Percentiles rank a stretch among this genome's conserved stretches.
Evolutionary conservation across 371 early-diverging fungal genomes (phyloP).

Genomic region (Chytridium lagenaria): DNA sequence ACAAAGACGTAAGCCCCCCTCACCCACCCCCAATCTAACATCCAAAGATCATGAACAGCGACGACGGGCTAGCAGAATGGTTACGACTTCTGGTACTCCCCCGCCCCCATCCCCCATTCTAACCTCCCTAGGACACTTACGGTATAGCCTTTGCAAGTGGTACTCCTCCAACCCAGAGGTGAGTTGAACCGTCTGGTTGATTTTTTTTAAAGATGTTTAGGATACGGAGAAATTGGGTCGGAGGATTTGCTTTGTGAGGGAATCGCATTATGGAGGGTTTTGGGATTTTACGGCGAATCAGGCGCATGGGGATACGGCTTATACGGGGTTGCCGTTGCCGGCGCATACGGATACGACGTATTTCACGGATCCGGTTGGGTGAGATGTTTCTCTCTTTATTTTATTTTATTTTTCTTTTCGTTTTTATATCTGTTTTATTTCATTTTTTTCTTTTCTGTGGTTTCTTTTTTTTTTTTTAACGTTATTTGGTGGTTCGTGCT

Average conservation of each 20-base stretch:
- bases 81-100: conserved; percentile 69
- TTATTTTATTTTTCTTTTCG: too few relatives aligned
- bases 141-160: conserved; percentile 82
- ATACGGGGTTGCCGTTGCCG: conserved; percentile 76
- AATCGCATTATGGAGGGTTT: conserved; percentile 84
- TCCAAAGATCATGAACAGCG: conserved; percentile 59
- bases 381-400: too few relatives aligned
- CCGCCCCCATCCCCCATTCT: too few relatives aligned
- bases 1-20: conserved; percentile 61
- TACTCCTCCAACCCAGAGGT: conserved; percentile 72
- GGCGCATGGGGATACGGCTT: conserved; percentile 88
- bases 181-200: background rate
- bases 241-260: conserved; percentile 77
- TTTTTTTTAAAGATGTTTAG: background rate
- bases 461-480: too few relatives aligned
- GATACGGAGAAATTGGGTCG: conserved; percentile 68
- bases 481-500: too few relatives aligned
- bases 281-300: conserved; percentile 86
- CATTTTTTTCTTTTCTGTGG: too few relatives aligned
- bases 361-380: conserved; percentile 88
- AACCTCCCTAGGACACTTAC: conserved; percentile 68
- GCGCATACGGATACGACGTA: conserved; percentile 94
- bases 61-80: conserved; percentile 78
- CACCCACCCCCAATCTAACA: too few relatives aligned
- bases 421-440: too few relatives aligned